phyloP scores from a whole-genome alignment of 2,329 filamentous ascomycete genomes.

The Ophiostoma sp. region DNA sequence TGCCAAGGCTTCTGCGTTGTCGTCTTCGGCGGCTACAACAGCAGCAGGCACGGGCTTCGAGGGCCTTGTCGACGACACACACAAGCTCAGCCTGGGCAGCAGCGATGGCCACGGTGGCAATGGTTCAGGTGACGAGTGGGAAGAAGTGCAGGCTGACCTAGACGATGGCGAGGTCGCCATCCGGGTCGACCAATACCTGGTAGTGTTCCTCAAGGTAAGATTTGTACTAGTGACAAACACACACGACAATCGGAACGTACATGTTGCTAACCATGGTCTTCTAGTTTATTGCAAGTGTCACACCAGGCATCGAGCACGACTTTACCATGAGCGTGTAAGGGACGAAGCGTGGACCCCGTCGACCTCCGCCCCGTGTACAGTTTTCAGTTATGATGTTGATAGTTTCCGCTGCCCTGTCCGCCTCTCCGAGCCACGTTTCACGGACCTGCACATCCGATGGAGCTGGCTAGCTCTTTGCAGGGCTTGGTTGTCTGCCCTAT shows the following conservation, averaged over 20 bases:
- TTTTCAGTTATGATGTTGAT: no score
- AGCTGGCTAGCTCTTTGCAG: no score
- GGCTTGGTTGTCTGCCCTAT: no score
- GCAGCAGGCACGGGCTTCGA: slow-evolving; percentile 36
- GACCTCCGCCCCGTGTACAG: no score
- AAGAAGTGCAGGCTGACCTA: slow-evolving; percentile 56
- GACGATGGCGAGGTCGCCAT: slow-evolving; percentile 73
- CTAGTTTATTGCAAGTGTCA: slow-evolving; percentile 24
- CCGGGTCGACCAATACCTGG: slow-evolving; percentile 80
- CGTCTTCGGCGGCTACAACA: slow-evolving; percentile 33
- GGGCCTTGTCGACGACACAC: slow-evolving; percentile 22
- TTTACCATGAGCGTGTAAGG: slow-evolving; percentile 24
- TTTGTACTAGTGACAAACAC: not conserved
- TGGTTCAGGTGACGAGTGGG: slow-evolving; percentile 56
- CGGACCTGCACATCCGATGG: no score
- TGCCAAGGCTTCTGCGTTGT: slow-evolving; percentile 47
- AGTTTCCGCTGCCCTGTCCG: no score
- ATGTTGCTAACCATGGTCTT: not conserved
- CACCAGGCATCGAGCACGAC: slow-evolving; percentile 22
- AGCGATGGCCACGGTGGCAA: slow-evolving; percentile 34
- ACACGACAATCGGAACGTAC: no score
- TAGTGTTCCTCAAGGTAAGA: slow-evolving; percentile 76
- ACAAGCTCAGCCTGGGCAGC: slow-evolving; percentile 16
- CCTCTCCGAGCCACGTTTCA: no score
- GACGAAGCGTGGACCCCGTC: not conserved